Base-by-base conservation (phyloP, 805 yeast species). In the Kuraishia borneana region DNA sequence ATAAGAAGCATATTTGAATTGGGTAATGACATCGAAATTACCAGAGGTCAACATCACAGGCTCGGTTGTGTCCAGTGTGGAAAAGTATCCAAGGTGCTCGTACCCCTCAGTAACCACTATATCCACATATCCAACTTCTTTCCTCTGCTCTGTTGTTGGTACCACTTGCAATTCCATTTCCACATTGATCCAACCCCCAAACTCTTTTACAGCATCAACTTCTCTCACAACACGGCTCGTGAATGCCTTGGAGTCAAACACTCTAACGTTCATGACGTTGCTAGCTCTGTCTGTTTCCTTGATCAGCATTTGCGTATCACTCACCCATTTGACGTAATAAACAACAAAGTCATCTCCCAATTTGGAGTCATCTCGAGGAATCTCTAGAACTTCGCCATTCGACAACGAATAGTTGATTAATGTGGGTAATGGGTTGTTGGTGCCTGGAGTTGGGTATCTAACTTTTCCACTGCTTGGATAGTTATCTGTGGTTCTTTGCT, bases 371-470 rank as follows among this genome's bases (percentile, higher is more conserved):
- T 42, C 45, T 22, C 50, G 54, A 10, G 45, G 39, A 2, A 62
- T 18, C 23, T 10, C 23, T 8, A 16, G 13, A n/a, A 25, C 18
- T 7, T n/a, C 16, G 14, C 28, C 17, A n/a, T 16, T 18, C 23
- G 12, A 18, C 43, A 7, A 18, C 35, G 63, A 56, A 42, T 62
- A 75, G 8, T 65, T 50, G 29, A 61, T 52, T 6, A 81, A 50
- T 4, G 67, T 54, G 3, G 76, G 59, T 5, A 48, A 47, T 1
- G 94, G 89, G 45, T 78, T 76, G 1, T 57, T 42, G 21, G 64
- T 63, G 0, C 92, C 92, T 2, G 89, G 82, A 47, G 76, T 80
- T 2, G 94, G 88, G 50, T 83, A 83, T 41, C 70, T 74, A 34
- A 80, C 51, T 8, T 53, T 42, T 18, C 62, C 54, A 7, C 55